Percentiles rank a stretch among this genome's conserved stretches.
These are phyloP conservation scores for Coemansia sp. DNA, from an alignment of 192 early-diverging fungal genomes.

Conservation along the genomic window DNA sequence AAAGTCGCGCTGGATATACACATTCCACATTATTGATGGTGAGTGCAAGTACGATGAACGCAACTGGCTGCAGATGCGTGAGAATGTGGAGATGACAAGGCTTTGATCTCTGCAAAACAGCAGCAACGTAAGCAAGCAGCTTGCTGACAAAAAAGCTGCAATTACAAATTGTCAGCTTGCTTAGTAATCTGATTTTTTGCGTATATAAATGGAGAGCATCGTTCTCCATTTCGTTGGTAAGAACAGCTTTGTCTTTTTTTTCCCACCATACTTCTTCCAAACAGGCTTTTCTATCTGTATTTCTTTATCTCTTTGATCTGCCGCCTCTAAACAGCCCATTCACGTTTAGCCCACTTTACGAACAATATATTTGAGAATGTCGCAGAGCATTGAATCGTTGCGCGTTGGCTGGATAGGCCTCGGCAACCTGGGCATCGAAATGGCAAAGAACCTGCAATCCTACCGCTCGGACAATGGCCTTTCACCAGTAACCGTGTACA, in stretches of 20 bases:
- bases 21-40: constrained; percentile 92
- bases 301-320: not conserved
- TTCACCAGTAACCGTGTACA: constrained; percentile 57
- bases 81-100: constrained; percentile 19
- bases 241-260: not conserved
- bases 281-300: not conserved
- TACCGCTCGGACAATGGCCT: constrained; percentile 42
- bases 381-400: not conserved
- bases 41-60: constrained; percentile 63
- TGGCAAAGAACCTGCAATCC: constrained; percentile 63
- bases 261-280: not conserved
- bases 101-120: constrained; percentile 10
- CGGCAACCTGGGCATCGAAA: constrained; percentile 63
- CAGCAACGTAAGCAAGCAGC: too few relatives aligned
- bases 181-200: too few relatives aligned
- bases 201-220: too few relatives aligned
- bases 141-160: too few relatives aligned
- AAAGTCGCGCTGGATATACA: constrained; percentile 88
- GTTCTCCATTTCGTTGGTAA: too few relatives aligned
- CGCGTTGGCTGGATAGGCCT: constrained; percentile 64
- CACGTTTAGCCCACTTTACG: too few relatives aligned
- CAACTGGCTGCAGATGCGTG: constrained; percentile 74
- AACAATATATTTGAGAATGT: too few relatives aligned
- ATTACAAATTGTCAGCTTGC: too few relatives aligned
- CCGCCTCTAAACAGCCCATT: too few relatives aligned